phyloP scores from a whole-genome alignment of 2,329 filamentous ascomycete genomes.

The Corinectria fuckeliana region DNA sequence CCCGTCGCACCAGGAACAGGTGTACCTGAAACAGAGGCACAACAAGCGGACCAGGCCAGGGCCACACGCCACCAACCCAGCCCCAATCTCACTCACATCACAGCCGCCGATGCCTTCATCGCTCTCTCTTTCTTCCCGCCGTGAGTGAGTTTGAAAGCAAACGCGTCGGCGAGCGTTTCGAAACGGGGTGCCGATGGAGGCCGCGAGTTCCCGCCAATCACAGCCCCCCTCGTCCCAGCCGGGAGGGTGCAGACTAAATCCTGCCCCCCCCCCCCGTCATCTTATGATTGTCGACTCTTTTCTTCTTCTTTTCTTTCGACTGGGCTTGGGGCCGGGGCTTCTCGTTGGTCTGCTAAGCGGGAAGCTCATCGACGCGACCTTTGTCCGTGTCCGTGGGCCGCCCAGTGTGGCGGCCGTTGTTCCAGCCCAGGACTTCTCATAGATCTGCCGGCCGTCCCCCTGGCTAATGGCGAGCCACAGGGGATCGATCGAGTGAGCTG shows the following conservation, averaged over 20 bases:
- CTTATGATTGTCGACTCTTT: no score
- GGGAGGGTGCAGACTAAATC: slow-evolving; percentile 16
- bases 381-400: neutral
- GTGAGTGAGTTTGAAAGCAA: no score
- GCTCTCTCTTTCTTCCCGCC: neutral
- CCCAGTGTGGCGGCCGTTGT: slow-evolving; percentile 13
- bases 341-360: slow-evolving; percentile 17
- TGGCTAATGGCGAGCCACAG: no score
- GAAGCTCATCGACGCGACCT: slow-evolving; percentile 5
- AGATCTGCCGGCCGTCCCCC: no score
- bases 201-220: slow-evolving; percentile 34
- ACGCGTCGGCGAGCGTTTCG: slow-evolving; percentile 36
- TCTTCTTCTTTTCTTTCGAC: no score
- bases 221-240: neutral
- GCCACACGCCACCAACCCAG: slow-evolving; percentile 1
- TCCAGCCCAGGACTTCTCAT: neutral
- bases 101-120: neutral
- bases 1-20: slow-evolving; percentile 19
- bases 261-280: slow-evolving; percentile 30
- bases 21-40: slow-evolving; percentile 22
- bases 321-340: neutral
- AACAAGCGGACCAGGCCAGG: slow-evolving; percentile 16
- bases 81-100: neutral
- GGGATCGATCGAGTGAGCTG: neutral
- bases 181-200: slow-evolving; percentile 25